A percentile compares a stretch with the other conserved stretches of the same genome.
Evolutionary conservation across 202 grass and related monocot species (phyloP).

Genomic region (Saccharum hybrid): DNA sequence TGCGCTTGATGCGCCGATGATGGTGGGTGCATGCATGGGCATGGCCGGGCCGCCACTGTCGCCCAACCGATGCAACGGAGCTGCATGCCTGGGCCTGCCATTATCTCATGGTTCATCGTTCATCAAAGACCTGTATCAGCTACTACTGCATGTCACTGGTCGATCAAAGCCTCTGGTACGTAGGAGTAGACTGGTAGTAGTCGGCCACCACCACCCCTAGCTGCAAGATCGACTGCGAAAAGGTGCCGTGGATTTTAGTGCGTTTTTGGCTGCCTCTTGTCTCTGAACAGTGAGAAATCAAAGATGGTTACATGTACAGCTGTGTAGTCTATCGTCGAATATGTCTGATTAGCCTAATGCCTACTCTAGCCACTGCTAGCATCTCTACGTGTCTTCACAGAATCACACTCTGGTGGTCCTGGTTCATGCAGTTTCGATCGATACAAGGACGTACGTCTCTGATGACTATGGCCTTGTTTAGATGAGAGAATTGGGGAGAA

Average conservation of each 20-base stretch:
- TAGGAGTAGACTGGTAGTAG: not conserved
- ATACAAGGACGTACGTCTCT: no score
- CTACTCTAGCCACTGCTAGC: not conserved
- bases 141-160: not conserved
- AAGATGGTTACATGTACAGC: not conserved
- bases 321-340: not conserved
- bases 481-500: no score
- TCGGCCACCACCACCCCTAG: no score
- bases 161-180: not conserved
- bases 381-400: not conserved
- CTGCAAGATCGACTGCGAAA: not conserved
- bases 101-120: not conserved
- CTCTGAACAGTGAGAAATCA: not conserved
- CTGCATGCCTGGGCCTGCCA: not conserved
- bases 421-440: not conserved
- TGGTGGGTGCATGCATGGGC: not conserved
- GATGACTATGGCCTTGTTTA: no score
- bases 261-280: slow-evolving; percentile 7
- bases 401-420: not conserved
- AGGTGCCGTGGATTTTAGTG: slow-evolving; percentile 40
- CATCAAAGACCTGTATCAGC: not conserved
- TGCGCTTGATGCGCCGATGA: slow-evolving; percentile 33
- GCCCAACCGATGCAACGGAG: not conserved
- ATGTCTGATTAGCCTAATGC: not conserved
- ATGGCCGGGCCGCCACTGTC: not conserved